Base-by-base conservation (phyloP, 345 rosid genomes). In the Rubroshorea leprosula region DNA sequence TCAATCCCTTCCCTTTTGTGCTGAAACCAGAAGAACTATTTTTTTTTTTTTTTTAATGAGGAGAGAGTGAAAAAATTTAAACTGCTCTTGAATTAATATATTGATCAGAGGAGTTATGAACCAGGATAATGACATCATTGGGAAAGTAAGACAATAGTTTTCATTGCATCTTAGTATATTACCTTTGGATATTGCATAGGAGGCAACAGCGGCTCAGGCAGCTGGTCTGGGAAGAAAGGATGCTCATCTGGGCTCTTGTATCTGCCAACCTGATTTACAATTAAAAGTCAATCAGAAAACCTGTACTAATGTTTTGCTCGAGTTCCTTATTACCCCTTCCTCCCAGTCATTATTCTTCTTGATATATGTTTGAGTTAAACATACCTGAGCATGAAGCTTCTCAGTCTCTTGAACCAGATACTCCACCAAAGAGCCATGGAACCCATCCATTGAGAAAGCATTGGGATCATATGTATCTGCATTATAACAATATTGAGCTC, bases 211-310 rank as follows among this genome's bases (percentile, higher is more conserved):
- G 93, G 84, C 67, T 77, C 82, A 3, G 96, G 96, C 43, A 90
- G 60, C 62, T 79, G 78, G 19, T 80, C 73, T 1, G 85, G 85
- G 82, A 85, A 87, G 82, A 90, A 87, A 10, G 96, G 89, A 70
- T 83, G 89, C 67, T 90, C 96, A 69, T 90, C 97, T 19, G 97
- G 97, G 72, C 97, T 87, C 67, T 83, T 74, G 67, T 81, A 90
- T 56, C 96, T 80, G 56, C 97, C 97, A 46, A 81, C 84, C 95
- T 90, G 72, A 68, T 23, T 20, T 8, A 54, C 18, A 43, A 61
- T 49, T 19, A 45, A 62, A 38, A 61, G 21, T 15, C 18, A 25
- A 57, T 49, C 52, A 54, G 57, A 39, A 50, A 38, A 14, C n/a
- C 6, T 7, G 54, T 1, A 7, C 49, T 50, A 47, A 22, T 27